phyloP scores from a whole-genome alignment of 352 stramenopile genomes.

The Poterioochromonas sp. region DNA sequence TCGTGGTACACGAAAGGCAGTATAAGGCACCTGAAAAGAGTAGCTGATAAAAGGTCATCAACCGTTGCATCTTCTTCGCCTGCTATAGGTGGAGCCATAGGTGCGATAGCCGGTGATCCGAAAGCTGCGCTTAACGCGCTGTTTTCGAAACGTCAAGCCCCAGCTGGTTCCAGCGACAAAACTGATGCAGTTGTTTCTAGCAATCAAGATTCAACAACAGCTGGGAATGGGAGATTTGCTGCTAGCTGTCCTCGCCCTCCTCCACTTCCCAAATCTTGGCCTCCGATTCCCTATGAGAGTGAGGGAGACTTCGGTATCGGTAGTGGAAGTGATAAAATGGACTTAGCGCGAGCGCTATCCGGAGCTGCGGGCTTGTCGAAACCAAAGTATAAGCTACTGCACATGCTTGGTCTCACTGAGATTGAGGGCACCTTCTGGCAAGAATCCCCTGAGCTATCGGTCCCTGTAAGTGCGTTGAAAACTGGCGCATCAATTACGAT shows the following conservation, averaged over 20 bases:
- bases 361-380: no score
- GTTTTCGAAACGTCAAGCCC: neutral
- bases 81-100: no score
- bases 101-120: neutral
- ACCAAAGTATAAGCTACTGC: neutral
- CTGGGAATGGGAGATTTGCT: no score
- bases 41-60: neutral
- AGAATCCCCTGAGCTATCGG: neutral
- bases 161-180: no score
- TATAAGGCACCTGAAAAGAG: neutral
- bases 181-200: no score
- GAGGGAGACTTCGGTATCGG: neutral
- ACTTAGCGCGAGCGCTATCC: neutral
- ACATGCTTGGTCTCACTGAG: neutral
- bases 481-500: neutral
- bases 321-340: neutral
- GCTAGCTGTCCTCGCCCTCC: neutral
- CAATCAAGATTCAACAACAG: no score
- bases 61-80: neutral
- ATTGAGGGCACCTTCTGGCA: conserved; percentile 8
- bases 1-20: neutral
- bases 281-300: neutral
- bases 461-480: neutral
- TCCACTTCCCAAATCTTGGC: neutral
- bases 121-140: neutral